These are phyloP conservation scores for Neurospora africana DNA, from an alignment of 495 filamentous ascomycete genomes.

Conservation along the genomic window DNA sequence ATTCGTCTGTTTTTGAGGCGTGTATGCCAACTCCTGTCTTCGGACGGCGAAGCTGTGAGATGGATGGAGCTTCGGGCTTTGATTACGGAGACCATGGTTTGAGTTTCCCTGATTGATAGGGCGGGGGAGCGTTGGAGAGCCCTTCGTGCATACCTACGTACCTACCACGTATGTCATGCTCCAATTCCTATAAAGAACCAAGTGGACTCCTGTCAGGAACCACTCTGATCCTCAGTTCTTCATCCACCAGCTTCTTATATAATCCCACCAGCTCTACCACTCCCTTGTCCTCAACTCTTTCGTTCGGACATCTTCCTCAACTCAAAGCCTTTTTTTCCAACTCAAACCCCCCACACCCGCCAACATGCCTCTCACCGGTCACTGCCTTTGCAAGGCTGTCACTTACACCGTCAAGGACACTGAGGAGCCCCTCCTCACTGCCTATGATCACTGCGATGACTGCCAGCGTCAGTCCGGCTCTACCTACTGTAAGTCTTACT, in stretches of 20 bases:
- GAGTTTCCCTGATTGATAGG: neutral
- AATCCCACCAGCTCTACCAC: neutral
- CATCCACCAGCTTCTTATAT: neutral
- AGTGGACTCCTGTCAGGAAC: neutral
- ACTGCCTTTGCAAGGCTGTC: slow-evolving; percentile 62
- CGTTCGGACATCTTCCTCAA: neutral
- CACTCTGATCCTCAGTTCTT: neutral
- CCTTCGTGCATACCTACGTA: neutral
- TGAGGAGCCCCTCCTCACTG: slow-evolving; percentile 43
- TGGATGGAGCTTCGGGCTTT: neutral
- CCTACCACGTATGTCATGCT: neutral
- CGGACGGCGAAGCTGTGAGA: neutral
- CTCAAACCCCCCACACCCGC: neutral
- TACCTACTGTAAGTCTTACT: slow-evolving; percentile 47
- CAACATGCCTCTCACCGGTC: slow-evolving; percentile 55
- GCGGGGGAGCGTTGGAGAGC: neutral
- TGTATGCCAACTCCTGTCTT: neutral
- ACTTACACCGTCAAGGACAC: slow-evolving; percentile 47
- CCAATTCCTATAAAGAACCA: neutral
- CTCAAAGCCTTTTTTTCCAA: neutral
- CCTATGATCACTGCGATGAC: slow-evolving; percentile 63
- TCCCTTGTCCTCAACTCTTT: neutral
- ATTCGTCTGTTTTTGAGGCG: neutral
- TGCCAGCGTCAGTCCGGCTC: slow-evolving; percentile 61
- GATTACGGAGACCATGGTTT: neutral